phyloP scores from a whole-genome alignment of 1,284 basidiomycete genomes.

The Trametes sp. region DNA sequence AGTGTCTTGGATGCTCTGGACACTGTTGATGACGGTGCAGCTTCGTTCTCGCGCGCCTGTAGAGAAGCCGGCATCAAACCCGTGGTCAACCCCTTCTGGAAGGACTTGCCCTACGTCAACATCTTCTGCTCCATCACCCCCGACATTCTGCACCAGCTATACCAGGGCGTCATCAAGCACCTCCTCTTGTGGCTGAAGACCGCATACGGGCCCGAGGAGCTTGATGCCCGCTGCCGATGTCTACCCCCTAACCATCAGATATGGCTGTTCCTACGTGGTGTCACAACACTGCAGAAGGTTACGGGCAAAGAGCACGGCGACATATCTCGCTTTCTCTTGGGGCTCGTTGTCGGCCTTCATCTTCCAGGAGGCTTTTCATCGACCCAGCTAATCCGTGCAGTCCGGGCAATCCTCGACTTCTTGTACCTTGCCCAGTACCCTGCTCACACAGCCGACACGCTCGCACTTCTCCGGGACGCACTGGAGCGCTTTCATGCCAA shows the following conservation, averaged over 20 bases:
- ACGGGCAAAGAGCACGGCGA: constrained; percentile 32
- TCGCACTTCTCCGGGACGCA: constrained; percentile 31
- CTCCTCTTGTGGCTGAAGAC: constrained; percentile 33
- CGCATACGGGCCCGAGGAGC: constrained; percentile 21
- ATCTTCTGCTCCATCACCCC: constrained; percentile 36
- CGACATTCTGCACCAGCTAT: constrained; percentile 37
- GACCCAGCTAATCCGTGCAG: constrained; percentile 8
- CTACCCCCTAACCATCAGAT: constrained; percentile 47
- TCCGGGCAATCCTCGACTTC: constrained; percentile 30
- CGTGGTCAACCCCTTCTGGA: constrained; percentile 40
- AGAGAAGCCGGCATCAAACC: not conserved
- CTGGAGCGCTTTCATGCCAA: constrained; percentile 39
- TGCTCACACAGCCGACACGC: constrained; percentile 28
- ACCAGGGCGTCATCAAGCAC: constrained; percentile 43
- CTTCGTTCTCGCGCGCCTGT: constrained; percentile 1
- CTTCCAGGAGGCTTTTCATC: constrained; percentile 12
- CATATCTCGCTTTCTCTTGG: constrained; percentile 24
- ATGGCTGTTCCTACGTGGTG: constrained; percentile 47
- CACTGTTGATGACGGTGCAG: not conserved
- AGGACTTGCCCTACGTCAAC: constrained; percentile 30
- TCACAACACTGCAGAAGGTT: constrained; percentile 32
- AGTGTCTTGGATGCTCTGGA: not conserved
- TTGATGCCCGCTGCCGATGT: constrained; percentile 34
- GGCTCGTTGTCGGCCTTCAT: constrained; percentile 14
- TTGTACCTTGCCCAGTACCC: constrained; percentile 34